Conservation (phyloP, 2,329 filamentous ascomycete genomes). For the Diaporthe humulicola region DNA sequence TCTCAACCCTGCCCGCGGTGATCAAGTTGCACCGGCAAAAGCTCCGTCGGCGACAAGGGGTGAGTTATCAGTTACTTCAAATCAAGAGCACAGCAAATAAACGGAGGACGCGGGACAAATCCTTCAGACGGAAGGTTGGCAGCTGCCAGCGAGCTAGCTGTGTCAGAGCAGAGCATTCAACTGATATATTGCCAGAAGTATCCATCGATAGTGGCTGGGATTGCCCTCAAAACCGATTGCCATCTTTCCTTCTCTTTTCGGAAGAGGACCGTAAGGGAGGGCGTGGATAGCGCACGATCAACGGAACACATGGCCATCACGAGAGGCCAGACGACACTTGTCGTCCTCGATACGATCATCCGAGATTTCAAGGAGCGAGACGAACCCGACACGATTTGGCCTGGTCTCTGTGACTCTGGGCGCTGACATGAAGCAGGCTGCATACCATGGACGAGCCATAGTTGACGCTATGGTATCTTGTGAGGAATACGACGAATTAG, state of each 20-base stretch:
- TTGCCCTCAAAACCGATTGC: too few relatives aligned
- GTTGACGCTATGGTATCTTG: slow-evolving; percentile 19
- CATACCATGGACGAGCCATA: neutral
- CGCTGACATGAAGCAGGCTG: neutral
- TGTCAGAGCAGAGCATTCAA: neutral
- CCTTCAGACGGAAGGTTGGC: neutral
- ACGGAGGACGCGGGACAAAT: neutral
- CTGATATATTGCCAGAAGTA: neutral
- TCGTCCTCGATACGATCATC: neutral
- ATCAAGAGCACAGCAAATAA: too few relatives aligned
- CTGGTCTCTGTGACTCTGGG: slow-evolving; percentile 15
- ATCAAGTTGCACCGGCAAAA: neutral
- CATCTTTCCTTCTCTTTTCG: neutral
- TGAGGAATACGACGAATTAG: slow-evolving; percentile 7
- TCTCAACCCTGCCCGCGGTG: neutral
- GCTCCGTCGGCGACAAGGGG: too few relatives aligned
- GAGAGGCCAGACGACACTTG: neutral
- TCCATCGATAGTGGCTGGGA: neutral
- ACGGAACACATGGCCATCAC: neutral
- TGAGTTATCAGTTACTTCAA: neutral
- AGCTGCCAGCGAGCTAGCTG: neutral
- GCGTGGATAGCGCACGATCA: neutral
- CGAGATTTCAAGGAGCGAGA: slow-evolving; percentile 10
- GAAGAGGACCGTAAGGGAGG: neutral
- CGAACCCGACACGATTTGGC: slow-evolving; percentile 3